Base-by-base conservation (phyloP, 139 green algal species). In the Volvox africanus region DNA sequence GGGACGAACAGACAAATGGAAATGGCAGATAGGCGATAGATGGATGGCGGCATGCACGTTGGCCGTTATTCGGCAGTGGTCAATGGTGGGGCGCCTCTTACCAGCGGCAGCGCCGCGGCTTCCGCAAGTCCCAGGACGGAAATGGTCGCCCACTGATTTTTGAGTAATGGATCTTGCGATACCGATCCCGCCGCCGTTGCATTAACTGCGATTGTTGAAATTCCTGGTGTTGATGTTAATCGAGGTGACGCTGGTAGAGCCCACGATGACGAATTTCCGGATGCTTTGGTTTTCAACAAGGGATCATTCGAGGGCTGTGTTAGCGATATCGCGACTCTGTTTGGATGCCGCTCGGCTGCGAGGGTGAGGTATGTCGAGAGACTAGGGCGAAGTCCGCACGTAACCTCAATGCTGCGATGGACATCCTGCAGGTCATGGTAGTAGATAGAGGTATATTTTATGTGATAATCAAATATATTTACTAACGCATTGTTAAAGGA, bases 71-170 rank as follows among this genome's bases (percentile, higher is more conserved):
- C 69, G 65, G 65, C 21, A n/a, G 71, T 33, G 28, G n/a, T 12
- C 68, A 11, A 2, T 37, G 71, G 71, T 36, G 71, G 28, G 71
- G 71, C 26, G 9, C 11, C 24, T 76, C 68, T 36, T 32, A 79
- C 71, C 71, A 79, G 71, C 71, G 13, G 71, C 32, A 33, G 71
- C n/a, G 33, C 5, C 71, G 71, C 71, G 2, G 2, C 22, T 36
- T 79, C 71, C 71, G 71, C 71, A n/a, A 37, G 71, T 79, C 71
- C 71, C n/a, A 79, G 65, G 65, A 73, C 65, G 21, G 65, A 73
- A 24, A 73, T 3, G 2, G 65, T 30, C 2, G 65, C 65, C 65
- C n/a, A n/a, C n/a, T n/a, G n/a, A n/a, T n/a, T n/a, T n/a, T n/a
- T n/a, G n/a, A n/a, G 65, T 12, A 55, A 55, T n/a, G 44, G 44